Percentiles rank a stretch among this genome's conserved stretches.
phyloP scores from a whole-genome alignment of 2,329 filamentous ascomycete genomes.

The Lasiodiplodia gonubiensis region DNA sequence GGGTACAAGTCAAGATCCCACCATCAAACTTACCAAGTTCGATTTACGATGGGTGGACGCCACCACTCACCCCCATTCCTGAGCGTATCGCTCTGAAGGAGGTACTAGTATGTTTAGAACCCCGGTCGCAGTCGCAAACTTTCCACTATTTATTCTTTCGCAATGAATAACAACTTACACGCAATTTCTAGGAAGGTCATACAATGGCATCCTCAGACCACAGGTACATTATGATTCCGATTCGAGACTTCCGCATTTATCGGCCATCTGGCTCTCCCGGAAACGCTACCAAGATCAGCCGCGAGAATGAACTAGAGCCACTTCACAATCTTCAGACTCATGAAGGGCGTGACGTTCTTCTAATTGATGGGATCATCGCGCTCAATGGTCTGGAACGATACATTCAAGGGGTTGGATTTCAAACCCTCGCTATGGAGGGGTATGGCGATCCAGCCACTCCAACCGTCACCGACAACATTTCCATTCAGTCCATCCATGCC shows the following conservation, averaged over 20 bases:
- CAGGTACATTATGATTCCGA: background rate
- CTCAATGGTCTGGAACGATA: constrained; percentile 53
- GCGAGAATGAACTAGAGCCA: constrained; percentile 31
- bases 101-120: background rate
- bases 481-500: constrained; percentile 60
- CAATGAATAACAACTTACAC: background rate
- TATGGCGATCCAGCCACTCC: constrained; percentile 62
- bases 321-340: constrained; percentile 35
- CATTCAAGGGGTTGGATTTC: constrained; percentile 63
- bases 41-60: constrained; percentile 1
- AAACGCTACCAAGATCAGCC: background rate
- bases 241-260: constrained; percentile 17
- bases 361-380: constrained; percentile 50
- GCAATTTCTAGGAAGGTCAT: background rate
- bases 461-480: constrained; percentile 61
- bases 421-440: constrained; percentile 67
- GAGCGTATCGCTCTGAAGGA: background rate
- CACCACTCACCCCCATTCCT: background rate
- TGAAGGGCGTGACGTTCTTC: constrained; percentile 30
- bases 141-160: background rate
- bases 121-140: background rate
- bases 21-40: constrained; percentile 6
- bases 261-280: background rate
- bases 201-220: no score
- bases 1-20: background rate